These are phyloP conservation scores for Colletotrichum caudatum DNA, from an alignment of 2,329 filamentous ascomycete species.

Conservation along the genomic window DNA sequence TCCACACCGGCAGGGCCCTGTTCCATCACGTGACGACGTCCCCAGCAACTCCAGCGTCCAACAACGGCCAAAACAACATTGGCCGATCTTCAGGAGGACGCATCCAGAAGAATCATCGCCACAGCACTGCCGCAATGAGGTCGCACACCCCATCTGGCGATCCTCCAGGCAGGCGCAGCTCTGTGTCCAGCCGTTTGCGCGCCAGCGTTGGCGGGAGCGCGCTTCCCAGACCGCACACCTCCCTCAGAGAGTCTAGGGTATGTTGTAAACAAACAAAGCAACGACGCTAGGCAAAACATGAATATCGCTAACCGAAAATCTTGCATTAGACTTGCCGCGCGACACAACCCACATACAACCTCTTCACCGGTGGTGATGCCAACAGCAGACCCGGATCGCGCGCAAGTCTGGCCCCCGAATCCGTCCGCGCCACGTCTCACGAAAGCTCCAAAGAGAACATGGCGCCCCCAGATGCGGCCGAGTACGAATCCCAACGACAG, in stretches of 20 bases:
- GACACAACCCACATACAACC: slow-evolving; percentile 69
- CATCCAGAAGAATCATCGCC: slow-evolving; percentile 32
- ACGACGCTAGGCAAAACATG: slow-evolving; percentile 12
- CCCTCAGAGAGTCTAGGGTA: slow-evolving; percentile 55
- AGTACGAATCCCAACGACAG: slow-evolving; percentile 68
- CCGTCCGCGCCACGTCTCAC: slow-evolving; percentile 61
- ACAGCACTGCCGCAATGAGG: slow-evolving; percentile 49
- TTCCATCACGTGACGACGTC: slow-evolving; percentile 22
- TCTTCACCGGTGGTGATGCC: slow-evolving; percentile 66
- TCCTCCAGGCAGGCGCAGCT: slow-evolving; percentile 48
- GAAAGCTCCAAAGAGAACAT: slow-evolving; percentile 72
- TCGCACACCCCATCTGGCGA: slow-evolving; percentile 45
- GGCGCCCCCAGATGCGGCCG: slow-evolving; percentile 68
- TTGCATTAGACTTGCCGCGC: slow-evolving; percentile 60
- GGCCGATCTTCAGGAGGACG: slow-evolving; percentile 34
- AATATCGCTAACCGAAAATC: slow-evolving; percentile 13
- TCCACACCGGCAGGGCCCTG: not conserved
- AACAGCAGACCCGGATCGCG: slow-evolving; percentile 54
- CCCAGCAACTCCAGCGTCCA: slow-evolving; percentile 22
- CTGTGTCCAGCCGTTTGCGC: slow-evolving; percentile 50
- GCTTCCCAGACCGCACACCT: slow-evolving; percentile 52
- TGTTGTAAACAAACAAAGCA: slow-evolving; percentile 46
- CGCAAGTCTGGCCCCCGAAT: slow-evolving; percentile 56
- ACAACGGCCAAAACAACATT: slow-evolving; percentile 39
- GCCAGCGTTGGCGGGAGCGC: slow-evolving; percentile 53